Evolutionary conservation across 495 filamentous ascomycete species (phyloP), one percentile per base, ranked within the genome.

Genomic region (Aspergillus carlsbadensis): DNA sequence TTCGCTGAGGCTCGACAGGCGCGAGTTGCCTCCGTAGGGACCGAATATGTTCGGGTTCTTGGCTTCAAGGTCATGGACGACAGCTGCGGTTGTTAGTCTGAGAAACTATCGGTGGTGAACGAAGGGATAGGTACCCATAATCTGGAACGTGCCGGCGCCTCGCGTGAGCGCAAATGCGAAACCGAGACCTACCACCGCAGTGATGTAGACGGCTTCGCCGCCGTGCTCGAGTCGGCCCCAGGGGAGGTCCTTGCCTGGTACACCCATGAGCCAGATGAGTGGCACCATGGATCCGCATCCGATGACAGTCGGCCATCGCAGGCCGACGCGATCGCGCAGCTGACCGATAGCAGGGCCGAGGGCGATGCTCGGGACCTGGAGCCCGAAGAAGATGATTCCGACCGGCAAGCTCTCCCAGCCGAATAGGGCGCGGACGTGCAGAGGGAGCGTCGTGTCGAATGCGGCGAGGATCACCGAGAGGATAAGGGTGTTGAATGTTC

Each of bases 391-490:
- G 49, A 68, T 46, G 13, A 65, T 22, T 2, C 67, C 65, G n/a
- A 52, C 45, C n/a, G 40, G 31, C 0, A 59, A 45, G 20, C 48
- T 53, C 10, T 52, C 61, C 67, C 67, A 70, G 22, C 36, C 40
- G 46, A 70, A 68, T 6, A 52, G 40, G 3, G 56, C 43, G 2
- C 43, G 50, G 20, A 65, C 39, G 29, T 70, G 67, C 2, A 64
- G 46, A 2, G 67, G 65, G 14, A 70, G 20, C 5, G 65, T 68
- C 1, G 62, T 43, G 41, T 66, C 45, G 49, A 66, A 66, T 22
- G 63, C 44, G 31, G 54, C 39, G 5, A 63, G 18, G n/a, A 63
- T 34, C 1, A 41, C 24, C 18, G 54, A 44, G 3, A 53, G 39
- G 20, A 56, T 41, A 13, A 61, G 10, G 2, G 36, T 37, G 37